Evolutionary conservation across 1,284 basidiomycete species (phyloP).

Genomic region (Microbotryomycetes sp.): DNA sequence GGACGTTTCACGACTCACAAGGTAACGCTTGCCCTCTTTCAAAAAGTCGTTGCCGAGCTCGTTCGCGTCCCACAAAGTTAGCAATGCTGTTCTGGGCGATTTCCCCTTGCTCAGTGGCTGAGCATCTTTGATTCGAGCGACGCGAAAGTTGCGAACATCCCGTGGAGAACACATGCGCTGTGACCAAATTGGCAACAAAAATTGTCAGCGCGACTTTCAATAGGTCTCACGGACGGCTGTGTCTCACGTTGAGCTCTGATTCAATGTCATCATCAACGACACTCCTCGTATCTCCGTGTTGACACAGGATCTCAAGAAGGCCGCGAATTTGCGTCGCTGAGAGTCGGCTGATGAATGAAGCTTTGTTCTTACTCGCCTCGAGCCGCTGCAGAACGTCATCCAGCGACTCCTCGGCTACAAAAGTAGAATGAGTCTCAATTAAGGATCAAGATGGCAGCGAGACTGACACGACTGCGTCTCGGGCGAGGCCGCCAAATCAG

Average conservation of each 20-base stretch:
- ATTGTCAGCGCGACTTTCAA: no score
- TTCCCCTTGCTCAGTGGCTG: constrained; percentile 47
- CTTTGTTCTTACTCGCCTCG: constrained; percentile 45
- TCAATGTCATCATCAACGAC: no score
- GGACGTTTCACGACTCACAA: constrained; percentile 46
- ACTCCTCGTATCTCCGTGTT: constrained; percentile 48
- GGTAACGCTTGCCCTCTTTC: constrained; percentile 58
- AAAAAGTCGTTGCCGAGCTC: constrained; percentile 53
- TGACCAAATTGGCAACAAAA: no score
- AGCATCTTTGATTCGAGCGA: constrained; percentile 68
- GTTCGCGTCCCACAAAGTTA: constrained; percentile 77
- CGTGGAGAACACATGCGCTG: constrained; percentile 67
- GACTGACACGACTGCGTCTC: not conserved
- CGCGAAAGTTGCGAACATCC: constrained; percentile 69
- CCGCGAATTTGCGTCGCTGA: not conserved
- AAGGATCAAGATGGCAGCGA: not conserved
- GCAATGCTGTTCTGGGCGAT: constrained; percentile 53
- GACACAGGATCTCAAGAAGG: constrained; percentile 19
- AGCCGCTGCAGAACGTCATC: constrained; percentile 60
- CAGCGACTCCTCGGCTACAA: constrained; percentile 49
- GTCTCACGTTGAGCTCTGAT: no score
- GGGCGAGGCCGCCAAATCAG: not conserved
- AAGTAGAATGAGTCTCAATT: not conserved
- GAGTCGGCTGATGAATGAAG: constrained; percentile 17
- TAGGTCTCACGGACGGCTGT: no score